These are phyloP conservation scores for Aspergillus kassunensis DNA, from an alignment of 495 filamentous ascomycete genomes.

Conservation along the genomic window DNA sequence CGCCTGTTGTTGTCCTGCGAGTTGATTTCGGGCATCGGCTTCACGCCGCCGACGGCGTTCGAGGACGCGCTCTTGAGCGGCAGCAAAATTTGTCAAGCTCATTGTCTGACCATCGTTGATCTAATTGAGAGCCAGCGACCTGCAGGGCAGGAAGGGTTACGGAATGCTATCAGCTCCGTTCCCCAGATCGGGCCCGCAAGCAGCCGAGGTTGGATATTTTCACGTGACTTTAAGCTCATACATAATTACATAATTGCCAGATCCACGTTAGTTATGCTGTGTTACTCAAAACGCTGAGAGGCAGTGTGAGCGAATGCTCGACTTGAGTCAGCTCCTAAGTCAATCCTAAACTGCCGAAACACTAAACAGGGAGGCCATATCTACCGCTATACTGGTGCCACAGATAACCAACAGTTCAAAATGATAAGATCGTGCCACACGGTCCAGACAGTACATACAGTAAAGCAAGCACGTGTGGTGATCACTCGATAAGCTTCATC, in stretches of 20 bases:
- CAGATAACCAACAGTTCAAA: too few species aligned
- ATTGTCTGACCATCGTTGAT: constrained; percentile 48
- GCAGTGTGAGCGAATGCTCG: too few species aligned
- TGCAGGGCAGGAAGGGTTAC: neutral
- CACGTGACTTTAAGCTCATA: constrained; percentile 24
- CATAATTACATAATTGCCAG: neutral
- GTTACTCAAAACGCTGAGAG: too few species aligned
- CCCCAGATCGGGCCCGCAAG: constrained; percentile 25
- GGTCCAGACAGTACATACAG: too few species aligned
- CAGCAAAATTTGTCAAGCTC: constrained; percentile 75
- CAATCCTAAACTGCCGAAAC: too few species aligned
- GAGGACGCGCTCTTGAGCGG: constrained; percentile 77
- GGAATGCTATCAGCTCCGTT: constrained; percentile 4
- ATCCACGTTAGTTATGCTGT: too few species aligned
- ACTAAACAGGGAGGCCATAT: too few species aligned
- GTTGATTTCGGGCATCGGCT: constrained; percentile 52
- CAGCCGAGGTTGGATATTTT: constrained; percentile 29
- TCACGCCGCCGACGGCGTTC: constrained; percentile 73
- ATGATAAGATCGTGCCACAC: too few species aligned
- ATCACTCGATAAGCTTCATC: neutral
- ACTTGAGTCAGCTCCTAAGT: too few species aligned
- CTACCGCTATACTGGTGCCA: too few species aligned
- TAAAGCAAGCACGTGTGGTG: constrained; percentile 3
- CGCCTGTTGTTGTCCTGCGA: constrained; percentile 52
- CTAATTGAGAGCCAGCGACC: neutral